Percentiles rank a stretch among this genome's conserved stretches.
phyloP scores from a whole-genome alignment of 75 land plant species.

The Ceratopteris richardii region DNA sequence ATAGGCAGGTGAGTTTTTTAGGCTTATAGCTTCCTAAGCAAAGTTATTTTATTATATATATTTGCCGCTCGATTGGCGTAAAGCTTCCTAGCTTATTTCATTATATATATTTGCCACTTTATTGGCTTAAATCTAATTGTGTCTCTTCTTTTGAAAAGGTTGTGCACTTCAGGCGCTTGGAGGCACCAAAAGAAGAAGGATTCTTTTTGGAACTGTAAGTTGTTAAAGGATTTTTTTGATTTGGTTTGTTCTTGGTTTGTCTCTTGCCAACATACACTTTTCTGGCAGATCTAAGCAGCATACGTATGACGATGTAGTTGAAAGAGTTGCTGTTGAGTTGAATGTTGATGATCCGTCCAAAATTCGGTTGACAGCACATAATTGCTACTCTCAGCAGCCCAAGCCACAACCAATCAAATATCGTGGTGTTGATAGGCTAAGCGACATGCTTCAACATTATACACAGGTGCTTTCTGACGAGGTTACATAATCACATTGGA shows the following conservation, averaged over 20 bases:
- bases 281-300: conserved; percentile 66
- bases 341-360: conserved; percentile 91
- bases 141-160: conserved; percentile 37
- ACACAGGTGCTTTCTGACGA: conserved; percentile 63
- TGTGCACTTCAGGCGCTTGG: conserved; percentile 84
- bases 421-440: conserved; percentile 73
- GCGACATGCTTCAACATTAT: conserved; percentile 92
- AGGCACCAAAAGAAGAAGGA: conserved; percentile 94
- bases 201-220: conserved; percentile 91
- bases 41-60: too few relatives aligned
- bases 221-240: background rate
- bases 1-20: conserved; percentile 28
- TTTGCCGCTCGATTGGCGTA: too few relatives aligned
- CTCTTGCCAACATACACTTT: too few relatives aligned
- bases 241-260: too few relatives aligned
- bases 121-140: too few relatives aligned
- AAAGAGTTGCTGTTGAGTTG: conserved; percentile 75
- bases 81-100: too few relatives aligned
- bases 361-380: conserved; percentile 89
- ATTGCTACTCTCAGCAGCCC: conserved; percentile 93
- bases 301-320: conserved; percentile 95
- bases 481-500: conserved; percentile 2
- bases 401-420: conserved; percentile 96
- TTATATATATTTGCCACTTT: too few relatives aligned
- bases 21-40: too few relatives aligned